These are phyloP conservation scores for Udeniomyces megalosporus DNA, from an alignment of 768 basidiomycete genomes.

Conservation along the genomic window DNA sequence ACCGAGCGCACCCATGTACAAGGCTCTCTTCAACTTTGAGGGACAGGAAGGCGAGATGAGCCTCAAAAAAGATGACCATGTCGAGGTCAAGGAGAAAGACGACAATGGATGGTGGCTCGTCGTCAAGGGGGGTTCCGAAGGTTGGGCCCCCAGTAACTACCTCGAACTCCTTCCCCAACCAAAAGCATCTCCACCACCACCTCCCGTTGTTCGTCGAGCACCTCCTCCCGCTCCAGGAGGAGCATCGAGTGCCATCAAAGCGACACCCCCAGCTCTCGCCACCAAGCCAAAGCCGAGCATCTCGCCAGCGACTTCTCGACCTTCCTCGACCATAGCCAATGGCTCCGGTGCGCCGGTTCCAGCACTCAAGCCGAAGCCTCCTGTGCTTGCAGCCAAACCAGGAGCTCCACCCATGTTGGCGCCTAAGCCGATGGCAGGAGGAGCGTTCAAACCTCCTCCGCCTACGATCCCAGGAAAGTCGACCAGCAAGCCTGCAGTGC, in stretches of 20 bases:
- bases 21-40: conserved; percentile 73
- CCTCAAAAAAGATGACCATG: conserved; percentile 73
- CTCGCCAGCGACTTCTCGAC: conserved; percentile 32
- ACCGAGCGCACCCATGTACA: conserved; percentile 59
- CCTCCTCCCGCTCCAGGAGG: conserved; percentile 29
- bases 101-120: conserved; percentile 98
- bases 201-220: conserved; percentile 42
- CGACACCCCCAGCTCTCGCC: conserved; percentile 27
- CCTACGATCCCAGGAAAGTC: conserved; percentile 26
- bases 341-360: conserved; percentile 33
- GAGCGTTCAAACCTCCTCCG: conserved; percentile 39
- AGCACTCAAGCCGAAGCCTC: conserved; percentile 38
- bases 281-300: conserved; percentile 40
- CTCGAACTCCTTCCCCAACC: conserved; percentile 59
- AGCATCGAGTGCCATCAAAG: too few relatives aligned
- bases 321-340: conserved; percentile 18
- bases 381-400: too few relatives aligned
- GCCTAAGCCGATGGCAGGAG: conserved; percentile 31
- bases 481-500: conserved; percentile 47
- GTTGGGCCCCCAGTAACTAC: conserved; percentile 86
- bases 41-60: conserved; percentile 87
- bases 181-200: conserved; percentile 45
- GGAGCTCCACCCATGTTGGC: conserved; percentile 48
- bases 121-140: conserved; percentile 62
- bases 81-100: conserved; percentile 80